phyloP scores from a whole-genome alignment of 78 protist genomes.

The Thecamonas trahens region DNA sequence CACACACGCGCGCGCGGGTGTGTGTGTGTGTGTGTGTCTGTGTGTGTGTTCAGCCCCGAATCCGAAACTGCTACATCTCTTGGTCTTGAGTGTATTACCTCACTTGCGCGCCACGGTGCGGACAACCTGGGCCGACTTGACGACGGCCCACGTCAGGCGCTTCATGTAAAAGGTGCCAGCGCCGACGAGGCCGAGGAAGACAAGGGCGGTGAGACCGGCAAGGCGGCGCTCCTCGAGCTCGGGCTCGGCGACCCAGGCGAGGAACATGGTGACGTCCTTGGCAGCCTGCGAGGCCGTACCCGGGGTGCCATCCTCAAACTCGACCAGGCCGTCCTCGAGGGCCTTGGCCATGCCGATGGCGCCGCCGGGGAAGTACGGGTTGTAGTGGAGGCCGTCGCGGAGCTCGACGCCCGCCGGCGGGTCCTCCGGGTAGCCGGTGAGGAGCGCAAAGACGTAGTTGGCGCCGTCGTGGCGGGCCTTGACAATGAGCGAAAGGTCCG shows the following conservation, averaged over 20 bases:
- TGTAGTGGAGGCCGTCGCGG: slow-evolving; percentile 71
- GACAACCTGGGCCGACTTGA: too few relatives aligned
- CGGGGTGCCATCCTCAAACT: slow-evolving; percentile 82
- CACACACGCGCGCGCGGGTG: too few relatives aligned
- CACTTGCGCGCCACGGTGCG: too few relatives aligned
- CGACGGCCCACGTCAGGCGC: slow-evolving; percentile 39
- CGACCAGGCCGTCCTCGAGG: slow-evolving; percentile 50
- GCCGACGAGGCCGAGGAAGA: slow-evolving; percentile 3
- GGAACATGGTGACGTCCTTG: slow-evolving; percentile 80
- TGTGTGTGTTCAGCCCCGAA: too few relatives aligned
- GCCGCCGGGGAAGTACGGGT: slow-evolving; percentile 87
- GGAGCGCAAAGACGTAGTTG: slow-evolving; percentile 79
- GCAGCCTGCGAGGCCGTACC: slow-evolving; percentile 79
- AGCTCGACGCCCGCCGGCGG: slow-evolving; percentile 69
- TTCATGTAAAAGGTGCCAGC: slow-evolving; percentile 22
- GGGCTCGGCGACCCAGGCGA: slow-evolving; percentile 76
- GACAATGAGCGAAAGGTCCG: slow-evolving; percentile 74
- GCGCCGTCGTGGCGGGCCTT: slow-evolving; percentile 68
- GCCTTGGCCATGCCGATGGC: slow-evolving; percentile 77
- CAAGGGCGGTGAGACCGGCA: not conserved
- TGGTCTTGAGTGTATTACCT: too few relatives aligned
- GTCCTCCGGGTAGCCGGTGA: slow-evolving; percentile 72
- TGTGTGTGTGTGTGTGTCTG: too few relatives aligned
- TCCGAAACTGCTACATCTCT: too few relatives aligned
- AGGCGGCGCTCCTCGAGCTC: slow-evolving; percentile 69